phyloP scores from a whole-genome alignment of 1,139 yeast genomes.

The Debaryomyces nepalensis region DNA sequence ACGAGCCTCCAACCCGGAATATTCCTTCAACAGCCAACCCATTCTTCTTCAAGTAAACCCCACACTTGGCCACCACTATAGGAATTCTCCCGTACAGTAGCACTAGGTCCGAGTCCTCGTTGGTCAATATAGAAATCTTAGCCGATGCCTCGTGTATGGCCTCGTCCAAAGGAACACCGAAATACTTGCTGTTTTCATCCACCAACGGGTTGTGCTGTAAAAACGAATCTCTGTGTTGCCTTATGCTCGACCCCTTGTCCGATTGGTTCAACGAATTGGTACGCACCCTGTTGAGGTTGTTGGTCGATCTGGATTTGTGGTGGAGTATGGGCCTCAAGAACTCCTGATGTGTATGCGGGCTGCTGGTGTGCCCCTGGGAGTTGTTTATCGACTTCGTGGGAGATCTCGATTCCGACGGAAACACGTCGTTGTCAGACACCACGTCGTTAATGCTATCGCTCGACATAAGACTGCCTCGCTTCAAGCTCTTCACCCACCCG shows the following conservation, averaged over 20 bases:
- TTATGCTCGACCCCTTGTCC: conserved; percentile 40
- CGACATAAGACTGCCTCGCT: conserved; percentile 43
- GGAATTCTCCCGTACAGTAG: conserved; percentile 82
- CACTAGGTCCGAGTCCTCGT: conserved; percentile 53
- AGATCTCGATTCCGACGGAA: conserved; percentile 29
- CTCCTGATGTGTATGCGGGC: conserved; percentile 29
- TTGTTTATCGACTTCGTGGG: conserved; percentile 26
- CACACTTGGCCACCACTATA: conserved; percentile 93
- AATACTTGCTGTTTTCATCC: conserved; percentile 61
- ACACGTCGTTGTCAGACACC: conserved; percentile 36
- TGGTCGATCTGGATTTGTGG: conserved; percentile 55
- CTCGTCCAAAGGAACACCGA: conserved; percentile 80
- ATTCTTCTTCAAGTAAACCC: conserved; percentile 77
- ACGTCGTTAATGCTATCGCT: conserved; percentile 48
- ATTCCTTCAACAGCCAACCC: conserved; percentile 86
- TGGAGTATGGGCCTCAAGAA: conserved; percentile 52
- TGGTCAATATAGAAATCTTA: conserved; percentile 65
- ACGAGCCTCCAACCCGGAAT: conserved; percentile 91
- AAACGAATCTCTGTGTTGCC: conserved; percentile 63
- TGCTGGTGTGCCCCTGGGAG: conserved; percentile 17
- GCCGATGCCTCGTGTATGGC: conserved; percentile 79
- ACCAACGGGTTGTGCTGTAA: conserved; percentile 49
- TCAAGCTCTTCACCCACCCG: conserved; percentile 55
- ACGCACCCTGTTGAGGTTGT: conserved; percentile 49
- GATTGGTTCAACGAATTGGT: conserved; percentile 41